phyloP scores from a whole-genome alignment of 2,329 filamentous ascomycete genomes.

The Catunica adiposa region DNA sequence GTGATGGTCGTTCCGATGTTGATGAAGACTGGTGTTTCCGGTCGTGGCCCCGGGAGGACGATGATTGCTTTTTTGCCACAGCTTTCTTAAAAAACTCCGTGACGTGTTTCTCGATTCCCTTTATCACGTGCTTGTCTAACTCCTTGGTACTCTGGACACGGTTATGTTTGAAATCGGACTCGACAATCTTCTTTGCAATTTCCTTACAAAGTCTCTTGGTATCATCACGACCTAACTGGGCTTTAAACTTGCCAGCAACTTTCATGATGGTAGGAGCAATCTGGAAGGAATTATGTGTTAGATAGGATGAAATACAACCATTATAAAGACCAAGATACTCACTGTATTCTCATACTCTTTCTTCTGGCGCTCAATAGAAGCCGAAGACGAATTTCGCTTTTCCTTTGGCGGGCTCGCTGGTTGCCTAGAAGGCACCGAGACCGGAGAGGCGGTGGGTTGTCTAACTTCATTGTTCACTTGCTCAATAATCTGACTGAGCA shows the following conservation, averaged over 20 bases:
- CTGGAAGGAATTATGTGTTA: conserved; percentile 26
- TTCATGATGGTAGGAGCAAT: conserved; percentile 72
- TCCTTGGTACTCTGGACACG: conserved; percentile 66
- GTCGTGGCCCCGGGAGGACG: conserved; percentile 15
- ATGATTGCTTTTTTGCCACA: conserved; percentile 43
- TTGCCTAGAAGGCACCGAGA: conserved; percentile 21
- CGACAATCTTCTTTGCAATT: conserved; percentile 74
- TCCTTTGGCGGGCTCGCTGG: conserved; percentile 39
- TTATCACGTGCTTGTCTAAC: conserved; percentile 60
- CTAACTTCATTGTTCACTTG: conserved; percentile 57
- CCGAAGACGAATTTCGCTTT: conserved; percentile 33
- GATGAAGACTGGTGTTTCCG: conserved; percentile 13
- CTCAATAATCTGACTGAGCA: conserved; percentile 71
- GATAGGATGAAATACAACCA: neutral
- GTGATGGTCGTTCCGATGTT: neutral
- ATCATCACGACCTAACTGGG: conserved; percentile 70
- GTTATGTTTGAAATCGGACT: conserved; percentile 78
- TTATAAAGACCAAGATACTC: conserved; percentile 24
- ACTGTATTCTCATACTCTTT: conserved; percentile 91
- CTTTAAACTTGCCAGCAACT: conserved; percentile 71
- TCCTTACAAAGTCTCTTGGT: conserved; percentile 47
- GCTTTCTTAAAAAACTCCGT: conserved; percentile 79
- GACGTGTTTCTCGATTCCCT: conserved; percentile 69
- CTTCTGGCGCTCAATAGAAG: conserved; percentile 67
- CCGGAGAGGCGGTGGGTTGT: conserved; percentile 20